phyloP scores from a whole-genome alignment of 1,139 yeast species.

The Suhomyces kunorum region DNA sequence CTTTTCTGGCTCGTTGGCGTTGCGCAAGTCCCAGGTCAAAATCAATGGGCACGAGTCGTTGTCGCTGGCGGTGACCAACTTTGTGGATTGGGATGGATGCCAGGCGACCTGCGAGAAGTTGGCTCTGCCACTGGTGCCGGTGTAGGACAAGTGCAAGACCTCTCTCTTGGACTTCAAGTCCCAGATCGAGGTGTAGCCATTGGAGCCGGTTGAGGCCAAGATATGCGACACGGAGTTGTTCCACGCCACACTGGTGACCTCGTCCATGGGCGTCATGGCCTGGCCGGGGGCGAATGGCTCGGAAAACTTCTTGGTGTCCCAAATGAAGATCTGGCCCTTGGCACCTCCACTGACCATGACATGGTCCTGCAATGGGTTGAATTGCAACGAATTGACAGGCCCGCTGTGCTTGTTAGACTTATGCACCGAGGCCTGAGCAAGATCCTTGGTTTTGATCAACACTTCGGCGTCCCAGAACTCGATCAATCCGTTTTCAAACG shows the following conservation, averaged over 20 bases:
- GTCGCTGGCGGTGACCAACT: slow-evolving; percentile 83
- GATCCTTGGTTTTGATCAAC: slow-evolving; percentile 40
- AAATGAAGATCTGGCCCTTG: slow-evolving; percentile 81
- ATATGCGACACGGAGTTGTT: slow-evolving; percentile 83
- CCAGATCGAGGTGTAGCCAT: slow-evolving; percentile 91
- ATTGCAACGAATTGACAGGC: slow-evolving; percentile 70
- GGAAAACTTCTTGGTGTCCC: slow-evolving; percentile 74
- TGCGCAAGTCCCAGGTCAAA: slow-evolving; percentile 91
- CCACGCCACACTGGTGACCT: slow-evolving; percentile 85
- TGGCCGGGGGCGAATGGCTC: slow-evolving; percentile 75
- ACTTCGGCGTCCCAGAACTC: slow-evolving; percentile 72
- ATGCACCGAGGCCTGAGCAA: slow-evolving; percentile 45
- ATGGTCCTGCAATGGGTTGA: slow-evolving; percentile 73
- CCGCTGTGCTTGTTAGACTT: slow-evolving; percentile 65
- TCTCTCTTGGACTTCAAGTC: slow-evolving; percentile 86
- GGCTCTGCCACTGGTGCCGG: slow-evolving; percentile 56
- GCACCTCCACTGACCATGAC: slow-evolving; percentile 85
- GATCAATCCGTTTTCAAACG: slow-evolving; percentile 78
- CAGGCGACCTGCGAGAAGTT: slow-evolving; percentile 73
- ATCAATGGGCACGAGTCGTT: slow-evolving; percentile 80
- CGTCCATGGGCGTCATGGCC: slow-evolving; percentile 81
- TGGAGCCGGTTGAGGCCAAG: slow-evolving; percentile 83
- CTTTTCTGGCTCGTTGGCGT: slow-evolving; percentile 83
- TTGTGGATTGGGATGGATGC: slow-evolving; percentile 86
- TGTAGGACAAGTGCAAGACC: slow-evolving; percentile 76